Evolutionary conservation across 257 asterid genomes (phyloP), one percentile per base, ranked within the genome.

Genomic region (Osmanthus fragrans): DNA sequence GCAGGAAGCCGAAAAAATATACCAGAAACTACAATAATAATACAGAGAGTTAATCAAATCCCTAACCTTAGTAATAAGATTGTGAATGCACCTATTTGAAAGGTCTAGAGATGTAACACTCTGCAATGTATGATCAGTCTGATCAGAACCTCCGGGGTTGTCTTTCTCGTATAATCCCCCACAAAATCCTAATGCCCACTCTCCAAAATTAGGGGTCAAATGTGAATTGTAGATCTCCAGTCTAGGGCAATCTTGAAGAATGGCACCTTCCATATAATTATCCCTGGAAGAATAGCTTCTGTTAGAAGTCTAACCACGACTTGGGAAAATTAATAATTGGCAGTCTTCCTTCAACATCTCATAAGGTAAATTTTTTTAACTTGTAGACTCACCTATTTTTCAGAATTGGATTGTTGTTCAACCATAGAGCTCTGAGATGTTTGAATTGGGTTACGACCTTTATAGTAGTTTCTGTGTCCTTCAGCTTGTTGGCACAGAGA

Each of bases 131-230:
- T 76, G 86, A 72, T 86, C 90, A 83, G 78, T 71, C 73, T 79
- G 87, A 81, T 70, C 76, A 76, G 87, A 80, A 76, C 36, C 79
- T 42, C 87, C 96, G 54, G 96, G 94, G 79, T 86, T 87, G 80
- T 89, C 96, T 54, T 85, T 82, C 74, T 81, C 89, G 71, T 83
- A 87, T 65, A 90, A 76, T 76, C 97, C 97, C 83, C 96, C 99
- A 89, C 97, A 93, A 85, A 93, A 93, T 65, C 98, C 97, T 66
- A 96, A 85, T 29, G 98, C 98, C 97, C 98, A 96, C 81, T 81
- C 83, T 25, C 97, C 96, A 84, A 87, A 92, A 54, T 85, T 87
- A 15, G 84, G 78, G 64, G 97, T 96, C 86, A 93, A 93, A 67
- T 65, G 80, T 49, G 98, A 93, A 82, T 92, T 92, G 78, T 85